Evolutionary conservation across 2,329 filamentous ascomycete genomes (phyloP).

Genomic region (Cladosporium velox): DNA sequence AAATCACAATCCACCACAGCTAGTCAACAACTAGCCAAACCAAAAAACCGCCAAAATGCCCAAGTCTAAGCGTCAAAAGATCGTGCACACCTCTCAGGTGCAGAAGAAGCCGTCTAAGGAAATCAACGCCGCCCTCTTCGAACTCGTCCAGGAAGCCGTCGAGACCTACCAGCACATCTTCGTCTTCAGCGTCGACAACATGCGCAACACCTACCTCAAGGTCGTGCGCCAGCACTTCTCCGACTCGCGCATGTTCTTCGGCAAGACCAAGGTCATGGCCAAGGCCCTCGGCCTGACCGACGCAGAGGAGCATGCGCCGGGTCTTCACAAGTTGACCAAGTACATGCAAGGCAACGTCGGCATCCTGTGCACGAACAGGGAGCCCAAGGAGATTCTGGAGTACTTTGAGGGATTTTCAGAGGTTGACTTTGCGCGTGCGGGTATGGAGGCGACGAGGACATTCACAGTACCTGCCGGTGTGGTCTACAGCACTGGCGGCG

Average conservation of each 20-base stretch:
- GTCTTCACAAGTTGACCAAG: constrained; percentile 68
- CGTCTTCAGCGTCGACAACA: constrained; percentile 92
- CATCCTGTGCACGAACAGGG: constrained; percentile 83
- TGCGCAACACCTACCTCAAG: constrained; percentile 96
- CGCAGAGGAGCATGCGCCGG: constrained; percentile 73
- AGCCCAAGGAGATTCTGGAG: constrained; percentile 63
- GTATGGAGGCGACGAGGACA: constrained; percentile 69
- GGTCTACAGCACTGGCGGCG: constrained; percentile 76
- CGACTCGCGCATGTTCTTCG: constrained; percentile 93
- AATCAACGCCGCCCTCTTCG: constrained; percentile 80
- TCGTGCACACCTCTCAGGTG: constrained; percentile 88
- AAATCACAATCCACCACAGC: constrained; percentile 11
- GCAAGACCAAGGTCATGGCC: constrained; percentile 98
- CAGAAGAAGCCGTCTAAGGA: constrained; percentile 88
- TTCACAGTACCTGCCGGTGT: constrained; percentile 83
- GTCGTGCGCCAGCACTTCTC: constrained; percentile 80
- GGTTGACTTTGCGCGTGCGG: constrained; percentile 89
- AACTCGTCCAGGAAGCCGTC: constrained; percentile 81
- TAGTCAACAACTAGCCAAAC: constrained; percentile 15
- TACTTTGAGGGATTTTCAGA: constrained; percentile 74
- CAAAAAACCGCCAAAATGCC: constrained; percentile 66
- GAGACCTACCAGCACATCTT: constrained; percentile 88
- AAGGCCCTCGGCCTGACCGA: constrained; percentile 81
- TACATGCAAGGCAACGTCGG: constrained; percentile 82
- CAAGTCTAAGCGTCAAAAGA: constrained; percentile 89